These are phyloP conservation scores for Kokia cookei DNA, from an alignment of 441 rosid genomes.

Conservation along the genomic window DNA sequence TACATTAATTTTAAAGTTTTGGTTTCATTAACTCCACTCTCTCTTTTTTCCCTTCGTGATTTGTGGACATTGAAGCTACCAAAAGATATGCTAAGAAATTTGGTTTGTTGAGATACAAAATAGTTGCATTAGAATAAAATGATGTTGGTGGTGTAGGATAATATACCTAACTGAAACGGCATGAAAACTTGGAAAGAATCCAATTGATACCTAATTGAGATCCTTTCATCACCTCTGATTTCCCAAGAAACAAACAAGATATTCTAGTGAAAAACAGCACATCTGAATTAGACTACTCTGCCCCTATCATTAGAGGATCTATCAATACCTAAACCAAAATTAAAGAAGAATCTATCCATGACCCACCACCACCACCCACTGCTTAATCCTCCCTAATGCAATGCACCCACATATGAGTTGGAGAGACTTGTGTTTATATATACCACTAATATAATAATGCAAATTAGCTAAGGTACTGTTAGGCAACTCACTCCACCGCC, in stretches of 20 bases:
- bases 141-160: not conserved
- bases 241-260: slow-evolving; percentile 16
- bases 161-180: not conserved
- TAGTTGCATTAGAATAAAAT: not conserved
- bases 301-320: slow-evolving; percentile 12
- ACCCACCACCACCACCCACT: slow-evolving; percentile 25
- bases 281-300: slow-evolving; percentile 2
- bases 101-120: not conserved
- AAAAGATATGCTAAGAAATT: not conserved
- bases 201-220: slow-evolving; percentile 10
- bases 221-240: slow-evolving; percentile 7
- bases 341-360: slow-evolving; percentile 12
- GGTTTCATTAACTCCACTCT: too few species aligned
- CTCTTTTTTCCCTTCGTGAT: not conserved
- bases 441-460: not conserved
- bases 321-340: slow-evolving; percentile 2
- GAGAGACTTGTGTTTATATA: slow-evolving; percentile 3
- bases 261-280: slow-evolving; percentile 11
- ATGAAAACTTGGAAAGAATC: slow-evolving; percentile 11
- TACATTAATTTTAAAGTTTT: too few species aligned
- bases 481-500: slow-evolving; percentile 36
- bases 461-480: slow-evolving; percentile 7
- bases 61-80: not conserved
- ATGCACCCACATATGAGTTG: slow-evolving; percentile 20
- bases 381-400: not conserved